A percentile compares a stretch with the other conserved stretches of the same genome.
These are phyloP conservation scores for Fusarium armeniacum DNA, from an alignment of 2,329 filamentous ascomycete genomes.

Conservation along the genomic window DNA sequence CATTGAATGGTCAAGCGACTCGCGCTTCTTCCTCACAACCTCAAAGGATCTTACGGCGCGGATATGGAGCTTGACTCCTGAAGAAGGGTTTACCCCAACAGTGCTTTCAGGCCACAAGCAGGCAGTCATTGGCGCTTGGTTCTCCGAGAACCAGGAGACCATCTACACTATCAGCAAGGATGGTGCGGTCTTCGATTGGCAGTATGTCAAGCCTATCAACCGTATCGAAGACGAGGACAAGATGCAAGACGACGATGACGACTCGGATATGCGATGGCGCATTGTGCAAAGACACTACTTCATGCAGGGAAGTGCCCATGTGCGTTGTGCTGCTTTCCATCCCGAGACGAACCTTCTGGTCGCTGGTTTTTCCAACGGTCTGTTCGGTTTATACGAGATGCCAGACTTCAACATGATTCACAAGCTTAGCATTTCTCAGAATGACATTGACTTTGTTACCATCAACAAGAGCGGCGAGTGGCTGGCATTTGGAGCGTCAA, in stretches of 20 bases:
- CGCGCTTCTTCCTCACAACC: conserved; percentile 91
- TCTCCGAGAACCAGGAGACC: conserved; percentile 92
- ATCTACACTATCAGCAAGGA: conserved; percentile 98
- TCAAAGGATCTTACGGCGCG: conserved; percentile 93
- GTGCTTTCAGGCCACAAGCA: conserved; percentile 92
- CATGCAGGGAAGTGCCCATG: conserved; percentile 87
- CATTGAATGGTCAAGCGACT: conserved; percentile 97
- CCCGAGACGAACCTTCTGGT: conserved; percentile 91
- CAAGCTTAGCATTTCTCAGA: conserved; percentile 92
- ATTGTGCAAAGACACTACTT: conserved; percentile 95
- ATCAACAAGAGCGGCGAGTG: conserved; percentile 97
- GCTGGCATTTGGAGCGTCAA: conserved; percentile 96
- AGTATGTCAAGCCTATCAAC: conserved; percentile 76
- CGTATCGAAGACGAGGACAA: conserved; percentile 70
- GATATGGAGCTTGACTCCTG: conserved; percentile 92
- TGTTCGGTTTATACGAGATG: conserved; percentile 95
- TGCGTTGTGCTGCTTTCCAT: conserved; percentile 93
- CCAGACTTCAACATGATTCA: conserved; percentile 97
- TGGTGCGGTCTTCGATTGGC: conserved; percentile 95
- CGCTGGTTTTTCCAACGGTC: conserved; percentile 92
- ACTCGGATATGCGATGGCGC: conserved; percentile 83
- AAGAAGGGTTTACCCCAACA: conserved; percentile 90
- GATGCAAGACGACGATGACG: conserved; percentile 71
- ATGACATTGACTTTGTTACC: conserved; percentile 93
- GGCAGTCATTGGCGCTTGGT: conserved; percentile 94